Base-by-base conservation (phyloP, 768 basidiomycete species). In the Lentinula raphanica region DNA sequence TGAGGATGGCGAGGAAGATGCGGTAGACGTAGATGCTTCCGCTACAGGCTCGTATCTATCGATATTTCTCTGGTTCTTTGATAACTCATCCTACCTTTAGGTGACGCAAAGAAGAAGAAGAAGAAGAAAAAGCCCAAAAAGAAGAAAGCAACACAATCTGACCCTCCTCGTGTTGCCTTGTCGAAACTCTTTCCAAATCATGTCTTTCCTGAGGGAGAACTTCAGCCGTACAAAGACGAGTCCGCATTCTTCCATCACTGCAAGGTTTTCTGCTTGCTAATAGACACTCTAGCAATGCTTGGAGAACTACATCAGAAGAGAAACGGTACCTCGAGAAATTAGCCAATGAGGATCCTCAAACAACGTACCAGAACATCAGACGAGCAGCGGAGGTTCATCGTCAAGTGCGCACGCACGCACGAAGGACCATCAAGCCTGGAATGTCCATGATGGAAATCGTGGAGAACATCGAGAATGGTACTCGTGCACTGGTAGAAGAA, bases 301-400 rank as follows among this genome's bases (percentile, higher is more conserved):
- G 85, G 77, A 86, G 97, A 49, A 88, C 83, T 9, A 94, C 94
- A 2, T 94, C 92, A 0, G 94, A 94, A 64, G 97, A 99, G 73
- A 90, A 85, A 67, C 85, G 90, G 29, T 84, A 92, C 65, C 71
- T 82, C n/a, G 97, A 99, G 68, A 82, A 82, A 59, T 73, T 88
- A 62, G 79, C 80, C 3, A 83, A 86, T 67, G 85, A 88, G 65
- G 92, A 97, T 70, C 89, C 91, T 2, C 84, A 90, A 60, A 76
- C 79, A 40, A 96, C 91, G 0, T 99, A 98, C 72, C 82, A 92
- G 64, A 84, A 81, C 68, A 95, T 99, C 67, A 86, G 97, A 53
- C 84, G 88, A 59, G 97, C 88, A 39, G 90, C 92, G n/a, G 95
- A 98, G 73, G 94, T 96, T 11, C 97, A 99, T 70, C 83, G 97